phyloP scores from a whole-genome alignment of 176 grass and related monocot genomes.

The Avena eriantha region DNA sequence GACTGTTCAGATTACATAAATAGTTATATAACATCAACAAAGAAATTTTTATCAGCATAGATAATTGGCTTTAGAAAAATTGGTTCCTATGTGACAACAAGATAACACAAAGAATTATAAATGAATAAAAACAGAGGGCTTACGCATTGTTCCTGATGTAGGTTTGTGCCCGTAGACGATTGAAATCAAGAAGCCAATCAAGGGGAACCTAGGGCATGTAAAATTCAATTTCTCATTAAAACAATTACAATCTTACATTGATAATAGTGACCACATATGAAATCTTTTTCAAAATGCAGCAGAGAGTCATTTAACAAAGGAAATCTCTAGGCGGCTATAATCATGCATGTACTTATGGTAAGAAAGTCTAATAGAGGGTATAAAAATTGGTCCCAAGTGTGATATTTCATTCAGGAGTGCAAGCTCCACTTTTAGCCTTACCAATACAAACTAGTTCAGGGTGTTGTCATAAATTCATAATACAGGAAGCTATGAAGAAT shows the following conservation, averaged over 20 bases:
- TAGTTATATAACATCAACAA: background rate
- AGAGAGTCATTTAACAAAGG: background rate
- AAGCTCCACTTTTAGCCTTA: background rate
- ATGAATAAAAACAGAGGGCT: background rate
- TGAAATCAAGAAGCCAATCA: constrained; percentile 67
- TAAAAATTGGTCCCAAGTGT: background rate
- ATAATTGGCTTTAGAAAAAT: constrained; percentile 15
- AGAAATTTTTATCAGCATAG: background rate
- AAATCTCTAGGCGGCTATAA: background rate
- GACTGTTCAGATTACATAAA: background rate
- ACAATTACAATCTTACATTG: background rate
- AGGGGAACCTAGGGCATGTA: constrained; percentile 58
- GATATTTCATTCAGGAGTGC: background rate
- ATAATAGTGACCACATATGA: background rate
- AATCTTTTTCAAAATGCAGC: background rate
- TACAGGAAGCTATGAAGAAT: background rate
- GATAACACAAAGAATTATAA: background rate
- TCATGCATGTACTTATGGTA: background rate
- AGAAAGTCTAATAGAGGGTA: background rate
- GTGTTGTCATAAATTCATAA: background rate
- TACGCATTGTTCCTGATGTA: constrained; percentile 61
- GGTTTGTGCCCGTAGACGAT: constrained; percentile 36
- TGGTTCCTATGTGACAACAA: constrained; percentile 17
- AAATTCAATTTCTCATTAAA: constrained; percentile 23
- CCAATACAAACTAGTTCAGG: background rate